Evolutionary conservation across 768 basidiomycete species (phyloP), one percentile per base, ranked within the genome.

Genomic region (Lactarius evosmus): DNA sequence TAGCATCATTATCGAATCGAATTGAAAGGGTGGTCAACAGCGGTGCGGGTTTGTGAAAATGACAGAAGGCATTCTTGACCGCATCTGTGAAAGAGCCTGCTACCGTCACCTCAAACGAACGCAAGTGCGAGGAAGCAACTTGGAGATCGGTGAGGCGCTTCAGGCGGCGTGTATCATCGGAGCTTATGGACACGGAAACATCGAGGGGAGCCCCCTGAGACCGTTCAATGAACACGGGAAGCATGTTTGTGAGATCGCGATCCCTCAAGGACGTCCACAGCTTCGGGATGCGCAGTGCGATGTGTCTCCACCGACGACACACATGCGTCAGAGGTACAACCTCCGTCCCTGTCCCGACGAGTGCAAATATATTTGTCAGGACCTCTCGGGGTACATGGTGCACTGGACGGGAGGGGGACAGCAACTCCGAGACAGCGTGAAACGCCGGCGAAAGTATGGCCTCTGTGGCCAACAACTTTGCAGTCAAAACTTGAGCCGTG

Each of bases 381-480:
- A 58, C 3, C 0, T 52, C 56, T 40, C 56, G 46, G 17, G 62
- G 62, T n/a, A 63, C 17, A 19, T 8, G 30, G 22, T 63, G 56
- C 56, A 58, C 62, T 9, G 38, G 50, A 50, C 30, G 56, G 29
- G 57, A 40, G 17, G 56, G 50, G 25, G 55, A 51, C 9, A 52
- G 34, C 30, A 52, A 38, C 19, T 56, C 55, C 33, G 46, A 50
- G 46, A 62, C 34, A 3, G 55, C 36, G 19, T n/a, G 54, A 51
- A 62, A 56, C 29, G 61, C 56, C 30, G 61, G 62, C 22, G 40
- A 25, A 33, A 63, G 56, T 50, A 63, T 36, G 6, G 56, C 56
- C 25, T 62, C 56, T 25, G 49, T 40, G 7, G 61, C 56, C 30
- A 58, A 27, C 46, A 58, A 34, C 56, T 62, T 62, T 17, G 27